Percentiles rank a stretch among this genome's conserved stretches.
Evolutionary conservation across 176 grass and related monocot genomes (phyloP).

Genomic region (Eragrostis curvula): DNA sequence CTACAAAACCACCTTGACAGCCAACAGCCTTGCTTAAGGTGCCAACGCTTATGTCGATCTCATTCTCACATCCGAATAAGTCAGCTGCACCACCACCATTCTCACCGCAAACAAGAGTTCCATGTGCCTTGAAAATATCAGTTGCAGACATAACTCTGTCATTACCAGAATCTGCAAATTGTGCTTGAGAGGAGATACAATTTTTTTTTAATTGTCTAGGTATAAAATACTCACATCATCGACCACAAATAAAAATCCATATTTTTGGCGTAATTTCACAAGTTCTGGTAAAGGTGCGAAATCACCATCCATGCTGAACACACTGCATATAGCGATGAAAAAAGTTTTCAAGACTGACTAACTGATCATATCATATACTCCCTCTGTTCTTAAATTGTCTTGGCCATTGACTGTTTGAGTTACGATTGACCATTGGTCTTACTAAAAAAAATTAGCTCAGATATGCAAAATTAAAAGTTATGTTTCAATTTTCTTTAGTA

Average conservation of each 20-base stretch:
- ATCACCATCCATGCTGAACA: slow-evolving; percentile 98
- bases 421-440: too few relatives aligned
- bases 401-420: too few relatives aligned
- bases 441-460: too few relatives aligned
- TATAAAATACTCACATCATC: slow-evolving; percentile 76
- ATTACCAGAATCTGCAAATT: slow-evolving; percentile 4
- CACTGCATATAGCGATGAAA: slow-evolving; percentile 56
- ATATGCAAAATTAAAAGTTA: too few relatives aligned
- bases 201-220: too few relatives aligned
- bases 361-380: too few relatives aligned
- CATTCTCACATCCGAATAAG: slow-evolving; percentile 70
- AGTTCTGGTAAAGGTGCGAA: slow-evolving; percentile 78
- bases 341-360: slow-evolving; percentile 7
- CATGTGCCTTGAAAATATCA: slow-evolving; percentile 65
- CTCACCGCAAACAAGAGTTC: slow-evolving; percentile 84
- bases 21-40: slow-evolving; percentile 84
- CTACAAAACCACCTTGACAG: slow-evolving; percentile 85
- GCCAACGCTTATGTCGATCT: slow-evolving; percentile 83
- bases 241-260: slow-evolving; percentile 84
- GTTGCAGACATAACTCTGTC: background rate
- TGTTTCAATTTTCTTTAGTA: too few relatives aligned
- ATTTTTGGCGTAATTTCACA: slow-evolving; percentile 70
- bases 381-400: too few relatives aligned
- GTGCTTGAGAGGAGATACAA: slow-evolving; percentile 23
- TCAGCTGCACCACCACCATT: slow-evolving; percentile 79